These are phyloP conservation scores for Acacia concinna DNA, from an alignment of 331 rosid species.

Conservation along the genomic window DNA sequence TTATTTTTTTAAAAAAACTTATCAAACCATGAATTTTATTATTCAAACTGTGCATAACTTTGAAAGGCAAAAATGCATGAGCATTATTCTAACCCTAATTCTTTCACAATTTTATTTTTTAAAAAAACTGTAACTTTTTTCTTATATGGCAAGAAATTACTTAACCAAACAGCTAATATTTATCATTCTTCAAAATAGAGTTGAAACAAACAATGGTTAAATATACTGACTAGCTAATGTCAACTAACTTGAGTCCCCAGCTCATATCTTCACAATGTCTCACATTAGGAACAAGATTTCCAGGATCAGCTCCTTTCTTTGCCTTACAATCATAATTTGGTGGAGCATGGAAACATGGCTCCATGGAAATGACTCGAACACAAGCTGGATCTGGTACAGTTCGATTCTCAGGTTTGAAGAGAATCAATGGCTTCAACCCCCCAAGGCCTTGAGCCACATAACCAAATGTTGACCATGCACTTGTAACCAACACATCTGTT, in stretches of 20 bases:
- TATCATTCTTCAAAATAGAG: background rate
- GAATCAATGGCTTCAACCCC: conserved; percentile 68
- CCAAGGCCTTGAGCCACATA: conserved; percentile 78
- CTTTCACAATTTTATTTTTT: too few species aligned
- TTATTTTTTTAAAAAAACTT: too few species aligned
- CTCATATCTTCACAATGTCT: conserved; percentile 51
- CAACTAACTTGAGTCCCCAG: conserved; percentile 49
- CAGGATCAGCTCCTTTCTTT: conserved; percentile 43
- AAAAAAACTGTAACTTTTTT: background rate
- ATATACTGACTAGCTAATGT: conserved; percentile 27
- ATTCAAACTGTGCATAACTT: too few species aligned
- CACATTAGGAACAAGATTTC: conserved; percentile 44
- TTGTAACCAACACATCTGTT: conserved; percentile 53
- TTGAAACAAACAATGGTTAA: background rate
- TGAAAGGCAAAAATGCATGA: too few species aligned
- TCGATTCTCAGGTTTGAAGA: conserved; percentile 51
- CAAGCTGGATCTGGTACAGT: conserved; percentile 58
- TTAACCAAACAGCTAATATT: background rate
- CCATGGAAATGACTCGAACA: conserved; percentile 50
- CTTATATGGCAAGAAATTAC: background rate
- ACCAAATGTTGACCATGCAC: conserved; percentile 74
- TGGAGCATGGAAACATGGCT: conserved; percentile 84
- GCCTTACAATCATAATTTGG: conserved; percentile 62
- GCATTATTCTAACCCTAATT: too few species aligned
- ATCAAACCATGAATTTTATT: too few species aligned